Base-by-base conservation (phyloP, 306 rosid species). In the Malus asiatica region DNA sequence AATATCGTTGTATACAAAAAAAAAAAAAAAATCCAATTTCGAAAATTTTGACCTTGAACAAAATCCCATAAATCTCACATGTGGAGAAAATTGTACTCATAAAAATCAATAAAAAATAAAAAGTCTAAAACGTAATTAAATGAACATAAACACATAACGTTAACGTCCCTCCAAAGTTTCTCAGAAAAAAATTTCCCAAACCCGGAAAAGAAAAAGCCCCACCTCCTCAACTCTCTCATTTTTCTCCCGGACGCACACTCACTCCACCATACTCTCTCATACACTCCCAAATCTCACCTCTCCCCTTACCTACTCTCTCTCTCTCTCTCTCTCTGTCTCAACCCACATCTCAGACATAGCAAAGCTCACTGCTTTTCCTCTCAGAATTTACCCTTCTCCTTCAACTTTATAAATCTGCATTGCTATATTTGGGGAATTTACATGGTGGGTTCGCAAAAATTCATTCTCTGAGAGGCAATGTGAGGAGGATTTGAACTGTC, bases 101-200 rank as follows among this genome's bases (percentile, higher is more conserved):
- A 13, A n/a, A 52, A 10, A 74, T 64, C 22, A 73, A 52, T 42
- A 23, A 72, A 35, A 72, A 35, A 4, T 60, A 23, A 12, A 29
- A 29, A 68, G 35, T 58, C 69, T 51, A 81, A 65, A 65, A 71
- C 70, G 70, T 66, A 88, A 86, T 27, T 45, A 48, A 44, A 38
- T 68, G 73, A 44, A 70, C 80, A 67, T 60, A 83, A 15, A 5
- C 55, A 48, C 86, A 40, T 70, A 71, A 79, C 85, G 86, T 82
- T 74, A 74, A 68, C 79, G 82, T 77, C 70, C 55, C 82, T 86
- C 87, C 83, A 86, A 92, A 89, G 93, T 82, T 83, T 92, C 86
- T 73, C 83, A 45, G 80, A 79, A 57, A 57, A 6, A 4, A 9
- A n/a, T 7, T 51, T 5, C 18, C 55, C 23, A 8, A 57, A 55